These are phyloP conservation scores for Eremothecium coryli DNA, from an alignment of 1,139 yeast genomes.

Conservation along the genomic window DNA sequence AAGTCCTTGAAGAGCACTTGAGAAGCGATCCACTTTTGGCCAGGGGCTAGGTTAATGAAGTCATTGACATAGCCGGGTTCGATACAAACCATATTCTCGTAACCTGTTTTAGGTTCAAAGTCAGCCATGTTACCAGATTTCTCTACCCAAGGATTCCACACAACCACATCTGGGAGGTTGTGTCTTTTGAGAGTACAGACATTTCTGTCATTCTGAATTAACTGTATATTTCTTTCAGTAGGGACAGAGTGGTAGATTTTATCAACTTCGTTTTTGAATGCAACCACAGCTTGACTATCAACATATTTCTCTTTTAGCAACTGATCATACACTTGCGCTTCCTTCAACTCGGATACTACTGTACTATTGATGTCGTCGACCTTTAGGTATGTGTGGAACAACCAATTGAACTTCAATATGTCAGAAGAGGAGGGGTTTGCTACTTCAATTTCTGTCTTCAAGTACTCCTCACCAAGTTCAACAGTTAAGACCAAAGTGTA, in stretches of 20 bases:
- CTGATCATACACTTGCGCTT: slow-evolving; percentile 66
- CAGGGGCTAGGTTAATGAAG: slow-evolving; percentile 53
- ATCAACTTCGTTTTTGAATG: slow-evolving; percentile 74
- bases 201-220: slow-evolving; percentile 61
- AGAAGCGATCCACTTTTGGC: slow-evolving; percentile 60
- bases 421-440: slow-evolving; percentile 49
- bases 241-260: slow-evolving; percentile 64
- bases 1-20: too few relatives aligned
- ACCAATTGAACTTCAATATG: slow-evolving; percentile 79
- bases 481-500: slow-evolving; percentile 72
- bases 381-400: slow-evolving; percentile 85
- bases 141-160: slow-evolving; percentile 95
- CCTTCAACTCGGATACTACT: slow-evolving; percentile 67
- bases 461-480: slow-evolving; percentile 42
- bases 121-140: slow-evolving; percentile 76
- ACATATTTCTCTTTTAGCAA: slow-evolving; percentile 50
- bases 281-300: slow-evolving; percentile 65
- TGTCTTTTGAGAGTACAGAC: slow-evolving; percentile 54
- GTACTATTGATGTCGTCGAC: slow-evolving; percentile 71
- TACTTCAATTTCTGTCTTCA: slow-evolving; percentile 65
- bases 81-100: slow-evolving; percentile 78
- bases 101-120: slow-evolving; percentile 79
- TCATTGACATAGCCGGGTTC: slow-evolving; percentile 86
- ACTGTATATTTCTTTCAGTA: slow-evolving; percentile 48
- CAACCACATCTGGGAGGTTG: slow-evolving; percentile 79